Evolutionary conservation across 1,284 basidiomycete genomes (phyloP), one percentile per base, ranked within the genome.

Genomic region (Rhodotorula sp.): DNA sequence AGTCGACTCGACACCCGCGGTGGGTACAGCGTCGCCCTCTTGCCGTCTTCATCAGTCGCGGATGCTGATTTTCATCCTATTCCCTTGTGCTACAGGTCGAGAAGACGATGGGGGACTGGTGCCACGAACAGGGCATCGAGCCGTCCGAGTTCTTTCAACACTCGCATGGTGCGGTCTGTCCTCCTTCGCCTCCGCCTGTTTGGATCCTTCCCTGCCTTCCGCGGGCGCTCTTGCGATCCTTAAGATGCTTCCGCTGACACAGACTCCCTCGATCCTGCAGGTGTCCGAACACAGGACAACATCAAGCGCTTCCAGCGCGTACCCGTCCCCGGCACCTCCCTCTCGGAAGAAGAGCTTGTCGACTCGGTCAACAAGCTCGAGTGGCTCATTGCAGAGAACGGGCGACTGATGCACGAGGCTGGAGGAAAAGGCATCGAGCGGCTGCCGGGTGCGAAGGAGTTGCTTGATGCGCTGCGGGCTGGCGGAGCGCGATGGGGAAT

Each of bases 281-380:
- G 73, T 48, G 73, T 74, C 22, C 60, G 73, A 8, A 74, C 73
- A 2, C 71, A 70, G 29, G 74, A 75, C 67, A 75, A 70, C 64
- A 53, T 75, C 30, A 57, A 60, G 39, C 64, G 68, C 6, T 74
- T 74, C 58, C 74, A 75, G 56, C 62, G 27, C 22, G 51, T 59
- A 19, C 74, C 74, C 4, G 59, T 71, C 0, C 69, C 67, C 1
- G 74, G 72, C 5, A 29, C 47, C 24, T 29, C 59, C 1, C 62
- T 75, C 24, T 55, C 58, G 2, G 70, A 75, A 55, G 68, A 68
- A 11, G 67, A 76, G 39, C 59, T 77, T 30, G 57, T 27, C 39
- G 57, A 66, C 22, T 48, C 64, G 15, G 73, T 72, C 27, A 55
- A 59, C 24, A 29, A 53, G 29, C 62, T 76, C 55, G 76, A 77